These are phyloP conservation scores for Byssothecium circinans DNA, from an alignment of 2,329 filamentous ascomycete species.

Conservation along the genomic window DNA sequence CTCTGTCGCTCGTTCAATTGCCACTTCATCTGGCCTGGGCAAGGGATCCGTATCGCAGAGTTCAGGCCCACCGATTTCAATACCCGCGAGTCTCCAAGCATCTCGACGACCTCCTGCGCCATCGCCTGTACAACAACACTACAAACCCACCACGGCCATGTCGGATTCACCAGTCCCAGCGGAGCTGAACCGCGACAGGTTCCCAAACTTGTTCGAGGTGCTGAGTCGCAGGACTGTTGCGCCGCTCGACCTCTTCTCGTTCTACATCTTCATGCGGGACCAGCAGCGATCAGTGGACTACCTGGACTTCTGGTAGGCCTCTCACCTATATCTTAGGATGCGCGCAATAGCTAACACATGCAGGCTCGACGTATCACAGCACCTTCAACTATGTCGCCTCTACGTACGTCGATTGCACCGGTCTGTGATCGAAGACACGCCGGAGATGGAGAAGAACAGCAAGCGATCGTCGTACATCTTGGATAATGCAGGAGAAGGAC, in stretches of 20 bases:
- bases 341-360: conserved; percentile 26
- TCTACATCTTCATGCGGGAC: conserved; percentile 99
- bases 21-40: conserved; percentile 3
- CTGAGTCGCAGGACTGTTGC: conserved; percentile 90
- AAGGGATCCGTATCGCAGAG: background rate
- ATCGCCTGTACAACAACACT: conserved; percentile 9
- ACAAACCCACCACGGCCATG: conserved; percentile 20
- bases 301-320: conserved; percentile 87
- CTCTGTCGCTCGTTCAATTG: conserved; percentile 22
- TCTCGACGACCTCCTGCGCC: conserved; percentile 20
- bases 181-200: conserved; percentile 66
- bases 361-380: conserved; percentile 98
- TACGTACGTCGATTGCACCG: conserved; percentile 94
- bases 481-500: conserved; percentile 64
- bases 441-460: conserved; percentile 81
- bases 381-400: conserved; percentile 96
- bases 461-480: conserved; percentile 83
- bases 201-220: conserved; percentile 95
- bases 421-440: conserved; percentile 89
- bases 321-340: background rate
- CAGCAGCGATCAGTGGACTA: conserved; percentile 98
- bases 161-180: conserved; percentile 21
- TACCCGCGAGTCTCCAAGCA: background rate
- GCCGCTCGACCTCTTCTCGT: conserved; percentile 95
- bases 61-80: background rate